Conservation (phyloP, 2,329 filamentous ascomycete species). For the Colletotrichum sp. region DNA sequence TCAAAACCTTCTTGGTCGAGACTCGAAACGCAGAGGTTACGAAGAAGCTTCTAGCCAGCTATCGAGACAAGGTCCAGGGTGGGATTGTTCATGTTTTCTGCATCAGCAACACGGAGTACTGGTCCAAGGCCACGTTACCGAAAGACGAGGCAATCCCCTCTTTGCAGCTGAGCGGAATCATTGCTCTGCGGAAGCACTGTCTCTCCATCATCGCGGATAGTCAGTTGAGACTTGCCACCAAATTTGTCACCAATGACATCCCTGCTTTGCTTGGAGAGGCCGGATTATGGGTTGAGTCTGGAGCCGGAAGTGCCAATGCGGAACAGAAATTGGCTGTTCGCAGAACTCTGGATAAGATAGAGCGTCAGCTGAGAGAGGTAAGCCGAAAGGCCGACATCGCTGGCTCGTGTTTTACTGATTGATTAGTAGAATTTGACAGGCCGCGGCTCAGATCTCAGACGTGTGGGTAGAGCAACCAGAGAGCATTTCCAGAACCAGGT, state of each 20-base stretch:
- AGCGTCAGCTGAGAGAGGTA: conserved; percentile 36
- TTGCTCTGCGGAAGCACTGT: conserved; percentile 46
- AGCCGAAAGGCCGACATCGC: background rate
- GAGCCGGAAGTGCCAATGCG: conserved; percentile 38
- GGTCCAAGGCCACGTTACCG: conserved; percentile 35
- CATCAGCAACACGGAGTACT: conserved; percentile 49
- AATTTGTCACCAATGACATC: conserved; percentile 45
- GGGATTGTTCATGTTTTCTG: conserved; percentile 43
- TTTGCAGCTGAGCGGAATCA: conserved; percentile 47
- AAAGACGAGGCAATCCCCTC: conserved; percentile 29
- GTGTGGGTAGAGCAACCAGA: background rate
- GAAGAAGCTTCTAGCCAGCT: background rate
- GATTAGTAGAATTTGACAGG: background rate
- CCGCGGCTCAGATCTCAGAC: background rate
- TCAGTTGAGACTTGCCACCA: conserved; percentile 38
- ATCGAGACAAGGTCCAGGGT: conserved; percentile 23
- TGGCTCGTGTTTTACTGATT: background rate
- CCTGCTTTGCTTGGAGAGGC: conserved; percentile 44
- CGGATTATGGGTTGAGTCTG: conserved; percentile 49
- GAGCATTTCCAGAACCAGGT: background rate
- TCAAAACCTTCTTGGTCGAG: conserved; percentile 38
- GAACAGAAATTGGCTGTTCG: conserved; percentile 40
- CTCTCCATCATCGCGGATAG: conserved; percentile 48
- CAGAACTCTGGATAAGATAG: conserved; percentile 34
- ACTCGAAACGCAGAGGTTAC: conserved; percentile 37